Base-by-base conservation (phyloP, 768 basidiomycete genomes). In the Coprinopsis sp. region DNA sequence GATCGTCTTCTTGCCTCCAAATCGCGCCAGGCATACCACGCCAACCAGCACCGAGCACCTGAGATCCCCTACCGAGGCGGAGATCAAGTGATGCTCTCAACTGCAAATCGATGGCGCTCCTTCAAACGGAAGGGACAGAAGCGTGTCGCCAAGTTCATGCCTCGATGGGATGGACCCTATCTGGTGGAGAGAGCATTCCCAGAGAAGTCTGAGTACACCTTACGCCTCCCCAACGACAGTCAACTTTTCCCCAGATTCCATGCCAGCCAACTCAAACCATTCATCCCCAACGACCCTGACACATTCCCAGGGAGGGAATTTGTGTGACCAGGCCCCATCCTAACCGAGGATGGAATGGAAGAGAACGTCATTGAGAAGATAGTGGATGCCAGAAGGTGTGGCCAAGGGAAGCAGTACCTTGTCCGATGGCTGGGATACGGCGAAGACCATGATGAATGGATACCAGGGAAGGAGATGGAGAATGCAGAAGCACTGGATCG, bases 61-160 rank as follows among this genome's bases (percentile, higher is more conserved):
- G 41, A 43, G 13, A 5, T 30, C 14, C 6, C 16, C 16, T 42
- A 31, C 21, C 2, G 33, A 4, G 29, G 23, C 4, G 39, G 39
- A n/a, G 39, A 41, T 39, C 21, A 11, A 19, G 47, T 48, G 8
- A 53, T 69, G 51, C 51, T 76, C 0, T 65, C 68, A 0, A 73
- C 68, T 0, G 33, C 51, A 7, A 52, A 73, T 34, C 54, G 60
- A 0, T 54, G 57, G 0, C 49, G 54, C 1, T 56, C 67, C 1
- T 73, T 68, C 50, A 61, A 59, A 28, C 16, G 54, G 1, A 45
- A 51, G 12, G 66, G 63, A 0, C 52, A 61, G 2, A 56, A 60
- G 3, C 53, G 60, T 0, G 67, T 67, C 0, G 69, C 67, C 0
- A 76, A 77, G 39, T 73, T 74, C 45, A 67, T 76, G 59, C 66